These are phyloP conservation scores for Geotrichum candidum DNA, from an alignment of 1,139 yeast genomes.

Conservation along the genomic window DNA sequence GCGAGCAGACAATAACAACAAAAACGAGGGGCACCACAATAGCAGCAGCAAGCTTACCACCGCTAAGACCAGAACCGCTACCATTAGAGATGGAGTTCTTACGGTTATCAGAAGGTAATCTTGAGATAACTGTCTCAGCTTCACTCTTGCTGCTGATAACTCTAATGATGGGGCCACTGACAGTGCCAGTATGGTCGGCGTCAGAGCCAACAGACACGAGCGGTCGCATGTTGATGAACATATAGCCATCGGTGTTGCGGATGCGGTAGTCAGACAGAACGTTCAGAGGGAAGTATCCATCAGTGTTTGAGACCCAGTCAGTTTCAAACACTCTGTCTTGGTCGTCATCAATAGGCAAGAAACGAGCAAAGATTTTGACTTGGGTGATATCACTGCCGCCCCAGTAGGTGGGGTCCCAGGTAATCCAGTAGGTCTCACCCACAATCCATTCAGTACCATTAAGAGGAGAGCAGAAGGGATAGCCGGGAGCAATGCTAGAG, in stretches of 20 bases:
- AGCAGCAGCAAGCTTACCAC: slow-evolving; percentile 38
- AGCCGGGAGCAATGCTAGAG: slow-evolving; percentile 25
- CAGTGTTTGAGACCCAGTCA: slow-evolving; percentile 33
- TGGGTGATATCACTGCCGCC: slow-evolving; percentile 34
- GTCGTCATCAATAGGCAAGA: slow-evolving; percentile 33
- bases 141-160: slow-evolving; percentile 31
- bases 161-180: slow-evolving; percentile 38
- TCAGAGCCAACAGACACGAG: slow-evolving; percentile 32
- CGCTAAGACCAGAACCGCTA: slow-evolving; percentile 18
- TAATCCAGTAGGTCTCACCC: slow-evolving; percentile 42
- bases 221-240: slow-evolving; percentile 38
- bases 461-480: slow-evolving; percentile 39
- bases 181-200: slow-evolving; percentile 37
- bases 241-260: slow-evolving; percentile 31
- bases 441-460: slow-evolving; percentile 40
- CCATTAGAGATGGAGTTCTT: slow-evolving; percentile 22
- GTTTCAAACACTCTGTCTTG: slow-evolving; percentile 33
- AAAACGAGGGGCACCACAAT: slow-evolving; percentile 42
- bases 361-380: slow-evolving; percentile 33
- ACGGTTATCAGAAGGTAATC: slow-evolving; percentile 39
- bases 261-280: slow-evolving; percentile 31
- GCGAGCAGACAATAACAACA: slow-evolving; percentile 21
- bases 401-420: slow-evolving; percentile 43
- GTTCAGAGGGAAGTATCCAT: slow-evolving; percentile 38
- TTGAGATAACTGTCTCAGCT: slow-evolving; percentile 31